phyloP scores from a whole-genome alignment of 2,329 filamentous ascomycete species.

The Penicillium thymicola region DNA sequence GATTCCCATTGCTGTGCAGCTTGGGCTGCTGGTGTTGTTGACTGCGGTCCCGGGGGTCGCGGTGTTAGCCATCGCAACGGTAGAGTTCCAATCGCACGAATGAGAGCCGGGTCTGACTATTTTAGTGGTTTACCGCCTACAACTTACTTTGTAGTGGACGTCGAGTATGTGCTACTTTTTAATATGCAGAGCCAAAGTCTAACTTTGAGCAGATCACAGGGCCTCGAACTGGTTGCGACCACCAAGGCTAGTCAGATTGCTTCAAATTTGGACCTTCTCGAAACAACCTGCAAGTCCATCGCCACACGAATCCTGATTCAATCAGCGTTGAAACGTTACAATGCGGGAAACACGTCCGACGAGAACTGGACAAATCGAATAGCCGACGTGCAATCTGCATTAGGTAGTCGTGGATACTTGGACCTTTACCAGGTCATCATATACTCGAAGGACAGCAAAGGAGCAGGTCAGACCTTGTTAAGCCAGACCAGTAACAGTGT shows the following conservation, averaged over 20 bases:
- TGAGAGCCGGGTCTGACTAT: not conserved
- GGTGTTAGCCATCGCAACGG: constrained; percentile 69
- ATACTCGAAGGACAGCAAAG: constrained; percentile 66
- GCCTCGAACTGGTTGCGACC: constrained; percentile 74
- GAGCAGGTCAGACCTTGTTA: constrained; percentile 56
- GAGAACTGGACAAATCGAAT: constrained; percentile 60
- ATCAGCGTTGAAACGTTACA: constrained; percentile 50
- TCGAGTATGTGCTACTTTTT: constrained; percentile 41
- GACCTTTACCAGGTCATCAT: constrained; percentile 66
- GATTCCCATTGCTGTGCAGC: constrained; percentile 82
- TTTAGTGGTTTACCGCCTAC: constrained; percentile 58
- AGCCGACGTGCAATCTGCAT: constrained; percentile 67
- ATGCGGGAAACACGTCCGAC: constrained; percentile 50
- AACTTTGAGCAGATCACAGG: constrained; percentile 46
- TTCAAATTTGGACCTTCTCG: constrained; percentile 73
- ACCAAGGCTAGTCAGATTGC: constrained; percentile 81
- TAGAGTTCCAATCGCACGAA: constrained; percentile 12
- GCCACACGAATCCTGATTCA: constrained; percentile 61
- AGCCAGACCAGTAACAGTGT: constrained; percentile 58
- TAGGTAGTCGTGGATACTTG: constrained; percentile 57
- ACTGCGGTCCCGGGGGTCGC: constrained; percentile 71
- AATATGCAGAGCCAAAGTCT: not conserved
- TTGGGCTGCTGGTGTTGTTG: constrained; percentile 73
- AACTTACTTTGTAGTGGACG: constrained; percentile 59
- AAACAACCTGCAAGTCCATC: constrained; percentile 70